Base-by-base conservation (phyloP, 768 basidiomycete genomes). In the Dictyophora rubrovolvata region DNA sequence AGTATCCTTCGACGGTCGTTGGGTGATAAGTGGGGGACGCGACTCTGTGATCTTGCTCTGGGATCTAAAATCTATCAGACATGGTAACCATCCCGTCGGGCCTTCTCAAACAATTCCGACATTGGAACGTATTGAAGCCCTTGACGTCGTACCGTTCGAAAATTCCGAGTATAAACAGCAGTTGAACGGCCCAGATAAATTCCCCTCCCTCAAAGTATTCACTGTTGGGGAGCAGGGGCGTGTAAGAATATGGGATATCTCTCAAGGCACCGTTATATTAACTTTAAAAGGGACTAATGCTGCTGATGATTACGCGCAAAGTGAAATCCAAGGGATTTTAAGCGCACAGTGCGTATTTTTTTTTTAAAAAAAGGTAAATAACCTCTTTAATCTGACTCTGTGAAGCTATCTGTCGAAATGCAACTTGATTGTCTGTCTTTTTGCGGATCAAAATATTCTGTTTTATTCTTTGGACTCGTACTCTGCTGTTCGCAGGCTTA, bases 381-480 rank as follows among this genome's bases (percentile, higher is more conserved):
- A 51, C 53, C 53, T 10, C 22, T 53, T 7, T 61, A 22, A 54
- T 52, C 20, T 55, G 22, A 42, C 47, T 18, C 17, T 36, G 46
- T 37, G 47, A 36, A 95, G 93, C 50, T 90, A 92, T 70, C 72
- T 88, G 51, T 80, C 84, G 0, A 70, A 78, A 1, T 76, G 73
- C 9, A 83, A 84, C 9, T 79, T 80, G 1, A 70, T 98, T 14
- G 77, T 93, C 20, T 89, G 93, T 16, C 75, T 93, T 16, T 94
- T 95, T 69, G 93, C 90, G 21, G 95, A 99, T 70, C 96, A 98
- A 72, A 99, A 98, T 64, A 94, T 99, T 64, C 78, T 93, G 51
- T 92, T 92, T 73, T 85, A 93, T 70, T 93, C 90, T 1, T 74
- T 95, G 8, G 69, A 76, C n/a, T 81, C 82, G 1, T 78, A 78